Evolutionary conservation across 116 monocot genomes (phyloP), one percentile per base, ranked within the genome.

Genomic region (Zostera marina): DNA sequence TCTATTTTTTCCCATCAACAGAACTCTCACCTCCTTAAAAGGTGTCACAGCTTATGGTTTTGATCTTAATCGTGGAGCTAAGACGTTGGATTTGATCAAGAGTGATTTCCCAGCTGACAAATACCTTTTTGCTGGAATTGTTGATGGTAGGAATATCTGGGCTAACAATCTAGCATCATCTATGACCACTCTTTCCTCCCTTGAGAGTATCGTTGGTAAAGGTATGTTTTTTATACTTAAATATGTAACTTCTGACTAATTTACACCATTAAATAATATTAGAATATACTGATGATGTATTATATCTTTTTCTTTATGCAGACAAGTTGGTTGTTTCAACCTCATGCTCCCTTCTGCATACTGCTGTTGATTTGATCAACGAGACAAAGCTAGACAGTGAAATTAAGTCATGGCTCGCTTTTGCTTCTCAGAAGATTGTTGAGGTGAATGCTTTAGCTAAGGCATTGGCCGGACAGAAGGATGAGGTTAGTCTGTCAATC

Each of bases 391-490:
- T 83, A 45, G 83, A 83, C 48, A 61, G 53, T 66, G 83, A 83
- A 67, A 83, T 83, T 47, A 83, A 83, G 41, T 83, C 83, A 11
- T 83, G 83, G 83, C 67, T 83, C 61, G 75, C 83, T 54, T 83
- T 83, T 72, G 83, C 83, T 60, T 69, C 83, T 41, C 83, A 83
- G 67, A 83, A 83, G 61, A 69, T 83, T 58, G 61, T 83, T 15
- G 83, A 83, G 67, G 83, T 78, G 7, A 67, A 83, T 69, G 83
- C 83, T 12, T 64, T 83, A 53, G 83, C 83, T 15, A 83, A 78
- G 72, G 75, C 78, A 11, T 64, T 83, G 67, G 69, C 68, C 70
- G 83, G 83, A 56, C 62, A 67, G 59, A 78, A 73, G 70, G 69
- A 83, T 70, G 78, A 78, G 83, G 83, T 78, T 65, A 42, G 5